Percentiles rank a stretch among this genome's conserved stretches.
phyloP scores from a whole-genome alignment of 2,329 filamentous ascomycete species.

The Cyphellophora europaea region DNA sequence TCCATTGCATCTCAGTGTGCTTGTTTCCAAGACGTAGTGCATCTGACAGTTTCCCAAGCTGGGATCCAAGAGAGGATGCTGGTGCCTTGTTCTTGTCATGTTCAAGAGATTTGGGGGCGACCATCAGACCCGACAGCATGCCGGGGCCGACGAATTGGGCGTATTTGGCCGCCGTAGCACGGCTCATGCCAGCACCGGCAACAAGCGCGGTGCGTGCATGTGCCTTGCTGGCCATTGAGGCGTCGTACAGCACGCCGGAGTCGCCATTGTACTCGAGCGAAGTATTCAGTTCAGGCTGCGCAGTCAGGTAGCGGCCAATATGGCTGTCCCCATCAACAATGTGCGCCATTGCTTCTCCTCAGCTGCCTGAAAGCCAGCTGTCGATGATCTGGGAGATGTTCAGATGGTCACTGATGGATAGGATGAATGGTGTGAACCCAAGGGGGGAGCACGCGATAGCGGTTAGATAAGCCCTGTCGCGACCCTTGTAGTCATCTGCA shows the following conservation, averaged over 20 bases:
- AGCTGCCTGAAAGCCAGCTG: too few species aligned
- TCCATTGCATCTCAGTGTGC: not conserved
- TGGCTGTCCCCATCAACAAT: not conserved
- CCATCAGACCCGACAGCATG: not conserved
- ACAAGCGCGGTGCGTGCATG: not conserved
- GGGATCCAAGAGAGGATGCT: not conserved
- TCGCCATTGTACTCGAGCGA: conserved; percentile 1
- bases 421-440: too few species aligned
- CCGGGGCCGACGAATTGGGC: conserved; percentile 1
- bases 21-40: not conserved
- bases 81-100: not conserved
- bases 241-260: not conserved
- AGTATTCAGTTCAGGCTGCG: not conserved
- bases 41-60: not conserved
- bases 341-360: not conserved
- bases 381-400: too few species aligned
- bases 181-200: not conserved
- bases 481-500: too few species aligned
- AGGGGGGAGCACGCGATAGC: too few species aligned
- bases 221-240: not conserved
- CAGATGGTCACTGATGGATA: too few species aligned
- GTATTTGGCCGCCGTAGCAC: conserved; percentile 1
- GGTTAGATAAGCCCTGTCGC: too few species aligned
- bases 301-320: not conserved
- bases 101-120: not conserved